Percentiles rank a stretch among this genome's conserved stretches.
phyloP scores from a whole-genome alignment of 352 stramenopile species.

The Phytophthora litchii region DNA sequence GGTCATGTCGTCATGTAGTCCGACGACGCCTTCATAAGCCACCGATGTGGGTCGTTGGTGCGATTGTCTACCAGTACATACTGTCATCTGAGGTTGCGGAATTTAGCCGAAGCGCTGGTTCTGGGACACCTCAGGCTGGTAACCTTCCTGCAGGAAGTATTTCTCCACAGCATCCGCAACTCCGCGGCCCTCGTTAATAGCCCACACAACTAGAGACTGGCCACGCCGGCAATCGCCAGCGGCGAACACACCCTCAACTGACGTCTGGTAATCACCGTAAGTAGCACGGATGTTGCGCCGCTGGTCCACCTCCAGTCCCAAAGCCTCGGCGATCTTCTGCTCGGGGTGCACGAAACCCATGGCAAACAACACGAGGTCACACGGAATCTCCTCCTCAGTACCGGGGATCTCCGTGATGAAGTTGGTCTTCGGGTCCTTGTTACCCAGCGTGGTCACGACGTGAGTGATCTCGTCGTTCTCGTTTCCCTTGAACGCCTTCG shows the following conservation, averaged over 20 bases:
- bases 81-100: conserved; percentile 9
- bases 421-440: conserved; percentile 78
- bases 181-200: conserved; percentile 97
- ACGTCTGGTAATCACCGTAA: conserved; percentile 96
- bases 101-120: conserved; percentile 77
- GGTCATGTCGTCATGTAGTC: conserved; percentile 1
- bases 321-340: conserved; percentile 86
- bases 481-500: conserved; percentile 83
- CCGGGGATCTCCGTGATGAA: conserved; percentile 68
- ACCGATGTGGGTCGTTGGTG: conserved; percentile 13
- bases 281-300: conserved; percentile 93
- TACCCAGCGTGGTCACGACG: conserved; percentile 60
- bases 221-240: conserved; percentile 97
- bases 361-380: conserved; percentile 95
- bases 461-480: conserved; percentile 78
- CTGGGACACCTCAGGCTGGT: conserved; percentile 79
- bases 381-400: conserved; percentile 94
- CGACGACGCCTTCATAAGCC: conserved; percentile 14
- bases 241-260: conserved; percentile 95
- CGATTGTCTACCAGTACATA: conserved; percentile 37
- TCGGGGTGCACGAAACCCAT: conserved; percentile 98
- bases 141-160: conserved; percentile 82
- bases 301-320: conserved; percentile 94
- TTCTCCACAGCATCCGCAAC: conserved; percentile 89
- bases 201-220: conserved; percentile 98